Percentiles rank a stretch among this genome's conserved stretches.
Evolutionary conservation across 139 green algal species (phyloP).

Genomic region (Monoraphidium neglectum): DNA sequence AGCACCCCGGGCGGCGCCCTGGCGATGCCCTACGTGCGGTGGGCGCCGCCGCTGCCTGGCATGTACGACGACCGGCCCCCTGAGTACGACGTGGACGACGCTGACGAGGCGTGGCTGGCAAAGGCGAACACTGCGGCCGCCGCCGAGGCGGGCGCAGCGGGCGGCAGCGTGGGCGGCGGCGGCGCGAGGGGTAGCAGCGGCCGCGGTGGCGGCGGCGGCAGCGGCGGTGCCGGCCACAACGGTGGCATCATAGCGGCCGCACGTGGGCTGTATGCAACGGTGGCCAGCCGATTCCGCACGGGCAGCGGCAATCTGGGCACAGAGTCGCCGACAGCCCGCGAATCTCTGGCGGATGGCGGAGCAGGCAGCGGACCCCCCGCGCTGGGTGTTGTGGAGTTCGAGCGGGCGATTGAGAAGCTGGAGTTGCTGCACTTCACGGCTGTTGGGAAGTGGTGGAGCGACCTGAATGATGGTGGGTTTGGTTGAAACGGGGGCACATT

Average conservation of each 20-base stretch:
- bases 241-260: too few relatives aligned
- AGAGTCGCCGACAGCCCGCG: too few relatives aligned
- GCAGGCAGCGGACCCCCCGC: too few relatives aligned
- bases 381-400: conserved; percentile 31
- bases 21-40: conserved; percentile 22
- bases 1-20: neutral
- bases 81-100: conserved; percentile 28
- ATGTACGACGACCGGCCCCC: conserved; percentile 19
- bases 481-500: too few relatives aligned
- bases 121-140: conserved; percentile 16
- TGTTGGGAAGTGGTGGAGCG: conserved; percentile 34
- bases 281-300: too few relatives aligned
- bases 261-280: too few relatives aligned
- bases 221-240: too few relatives aligned
- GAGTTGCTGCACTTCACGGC: conserved; percentile 42
- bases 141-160: conserved; percentile 4
- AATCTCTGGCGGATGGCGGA: too few relatives aligned
- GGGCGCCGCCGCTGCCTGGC: conserved; percentile 8
- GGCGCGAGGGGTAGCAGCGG: neutral
- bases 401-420: conserved; percentile 39
- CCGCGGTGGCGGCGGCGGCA: neutral
- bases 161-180: neutral
- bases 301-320: too few relatives aligned
- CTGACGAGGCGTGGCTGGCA: conserved; percentile 15
- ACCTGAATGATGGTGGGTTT: conserved; percentile 22